Base-by-base conservation (phyloP, 1,139 yeast species). In the Pichia sp. region DNA sequence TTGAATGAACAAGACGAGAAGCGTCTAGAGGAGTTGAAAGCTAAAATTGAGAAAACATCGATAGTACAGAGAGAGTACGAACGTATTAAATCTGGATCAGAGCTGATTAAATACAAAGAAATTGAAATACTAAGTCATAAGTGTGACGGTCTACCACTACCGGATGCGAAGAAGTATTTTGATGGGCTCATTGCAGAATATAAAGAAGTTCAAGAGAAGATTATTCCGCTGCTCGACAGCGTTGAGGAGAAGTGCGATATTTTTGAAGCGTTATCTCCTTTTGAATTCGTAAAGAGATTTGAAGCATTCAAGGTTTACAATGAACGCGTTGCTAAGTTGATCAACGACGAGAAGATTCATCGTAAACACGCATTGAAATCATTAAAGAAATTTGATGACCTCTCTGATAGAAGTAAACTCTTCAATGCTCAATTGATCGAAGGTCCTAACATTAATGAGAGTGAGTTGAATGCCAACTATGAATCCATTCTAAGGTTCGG, bases 1-100 rank as follows among this genome's bases (percentile, higher is more conserved):
- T 6, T 22, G 4, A 35, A 51, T 64, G 34, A 58, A 67, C 22
- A 29, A 16, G 38, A 39, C 19, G 17, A 34, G 12, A 21, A 30
- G 14, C 11, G 33, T 5, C 15, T 40, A 17, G 25, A 33, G 8
- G 29, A 30, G 5, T 37, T 38, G 12, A 21, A 21, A 7, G 27
- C 32, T 3, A 30, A 38, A 22, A 22, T 28, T 16, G 30, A 33
- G 5, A 32, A 13, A 18, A 22, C 34, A 10, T 18, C 13, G 9
- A 22, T 15, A 11, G 25, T 33, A 11, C 14, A 10, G 14, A n/a
- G 21, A n/a, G 23, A 37, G 17, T 41, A 17, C 20, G 27, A 29
- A 10, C 20, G 14, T 11, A 15, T 43, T 14, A 34, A 32, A 18
- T 21, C 31, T 3, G 24, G 24, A 2, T 20, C 26, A 11, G 15